These are phyloP conservation scores for Auricularia sp. DNA, from an alignment of 768 basidiomycete genomes.

Conservation along the genomic window DNA sequence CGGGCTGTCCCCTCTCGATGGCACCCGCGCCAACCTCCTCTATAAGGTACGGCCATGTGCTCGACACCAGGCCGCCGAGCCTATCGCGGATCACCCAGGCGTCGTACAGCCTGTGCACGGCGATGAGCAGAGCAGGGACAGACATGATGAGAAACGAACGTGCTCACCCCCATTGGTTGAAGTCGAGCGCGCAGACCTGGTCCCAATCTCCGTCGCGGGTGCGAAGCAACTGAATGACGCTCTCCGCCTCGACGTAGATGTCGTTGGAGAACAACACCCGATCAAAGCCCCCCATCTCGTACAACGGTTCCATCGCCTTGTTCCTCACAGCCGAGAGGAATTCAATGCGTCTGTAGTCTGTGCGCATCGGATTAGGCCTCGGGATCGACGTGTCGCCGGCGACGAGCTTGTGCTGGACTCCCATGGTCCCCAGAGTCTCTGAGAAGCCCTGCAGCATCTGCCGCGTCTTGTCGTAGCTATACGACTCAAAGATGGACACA, in stretches of 20 bases:
- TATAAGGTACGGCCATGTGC: slow-evolving; percentile 33
- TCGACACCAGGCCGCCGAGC: slow-evolving; percentile 20
- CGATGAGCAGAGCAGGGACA: not conserved
- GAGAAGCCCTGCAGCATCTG: not conserved
- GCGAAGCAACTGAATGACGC: slow-evolving; percentile 28
- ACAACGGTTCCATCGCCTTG: slow-evolving; percentile 30
- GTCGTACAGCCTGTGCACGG: slow-evolving; percentile 20
- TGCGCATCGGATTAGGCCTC: not conserved
- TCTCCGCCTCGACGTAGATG: slow-evolving; percentile 30
- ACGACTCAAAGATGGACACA: not conserved
- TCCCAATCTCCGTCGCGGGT: slow-evolving; percentile 31
- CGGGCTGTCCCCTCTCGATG: slow-evolving; percentile 28
- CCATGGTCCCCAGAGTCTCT: not conserved
- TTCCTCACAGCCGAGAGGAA: slow-evolving; percentile 31
- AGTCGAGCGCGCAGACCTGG: slow-evolving; percentile 36
- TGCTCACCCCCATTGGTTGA: slow-evolving; percentile 19
- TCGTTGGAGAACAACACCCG: slow-evolving; percentile 35
- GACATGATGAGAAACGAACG: not conserved
- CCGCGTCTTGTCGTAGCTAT: not conserved
- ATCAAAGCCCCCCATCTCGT: slow-evolving; percentile 24
- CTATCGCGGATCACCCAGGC: slow-evolving; percentile 30
- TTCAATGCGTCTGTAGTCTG: slow-evolving; percentile 21
- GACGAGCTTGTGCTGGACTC: not conserved
- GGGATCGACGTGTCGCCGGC: not conserved
- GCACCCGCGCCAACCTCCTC: slow-evolving; percentile 26